Base-by-base conservation (phyloP, 768 basidiomycete genomes). In the Tylopilus intermedius region DNA sequence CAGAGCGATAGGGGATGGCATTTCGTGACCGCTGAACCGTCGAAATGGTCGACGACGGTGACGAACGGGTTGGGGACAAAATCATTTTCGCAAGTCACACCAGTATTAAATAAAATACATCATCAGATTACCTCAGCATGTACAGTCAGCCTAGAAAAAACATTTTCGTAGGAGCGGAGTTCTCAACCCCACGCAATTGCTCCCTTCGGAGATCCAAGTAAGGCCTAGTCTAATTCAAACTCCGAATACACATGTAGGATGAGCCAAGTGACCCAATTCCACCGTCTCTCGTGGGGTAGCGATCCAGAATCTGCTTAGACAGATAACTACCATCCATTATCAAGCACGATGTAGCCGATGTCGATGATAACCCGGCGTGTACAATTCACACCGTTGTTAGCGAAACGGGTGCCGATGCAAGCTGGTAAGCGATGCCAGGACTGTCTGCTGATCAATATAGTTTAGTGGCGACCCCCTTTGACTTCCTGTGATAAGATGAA, bases 1-100 rank as follows among this genome's bases (percentile, higher is more conserved):
- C 54, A 86, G 63, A 0, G 84, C 85, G 73, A 86, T 86, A 38
- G 85, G 85, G 4, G 85, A 86, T 45, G 80, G 71, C 72, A 75
- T 74, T 26, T 49, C 32, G 53, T 33, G 43, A 32, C 45, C 45
- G 52, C 38, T 41, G 32, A 38, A 54, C 18, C 53, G 58, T 45
- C 33, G 38, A 49, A 30, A 7, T 24, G 35, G 35, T 32, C 62
- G 47, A 51, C 44, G 51, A 55, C 59, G 52, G 47, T n/a, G 47
- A 51, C 51, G 55, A 54, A 46, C 53, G 43, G 53, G 57, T 53
- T 45, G 13, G 22, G 6, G 22, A 22, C 41, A 29, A 56, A 60
- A 48, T 53, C 49, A 22, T 52, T 59, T 52, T 29, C 2, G 38
- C 27, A 21, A 43, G 60, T 62, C 60, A 62, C 50, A 30, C 53